Conservation (phyloP, 352 stramenopile species). For the Globisporangium acanthophoron region DNA sequence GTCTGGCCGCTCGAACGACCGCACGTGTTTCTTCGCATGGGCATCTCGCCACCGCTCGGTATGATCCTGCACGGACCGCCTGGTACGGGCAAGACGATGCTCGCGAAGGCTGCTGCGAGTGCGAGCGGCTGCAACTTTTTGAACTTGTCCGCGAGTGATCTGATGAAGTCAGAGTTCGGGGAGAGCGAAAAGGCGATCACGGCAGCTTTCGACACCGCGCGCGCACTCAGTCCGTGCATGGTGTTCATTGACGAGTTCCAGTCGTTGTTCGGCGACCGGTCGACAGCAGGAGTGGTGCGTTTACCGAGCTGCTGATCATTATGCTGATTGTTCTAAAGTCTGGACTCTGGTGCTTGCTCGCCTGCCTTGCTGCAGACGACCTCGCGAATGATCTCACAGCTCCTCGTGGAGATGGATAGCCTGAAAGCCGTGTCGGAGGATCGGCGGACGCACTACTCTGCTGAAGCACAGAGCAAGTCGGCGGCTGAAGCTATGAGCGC, state of each 20-base stretch:
- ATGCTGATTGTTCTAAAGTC: too few species aligned
- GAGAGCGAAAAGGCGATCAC: constrained; percentile 83
- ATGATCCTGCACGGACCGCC: constrained; percentile 78
- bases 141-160: constrained; percentile 65
- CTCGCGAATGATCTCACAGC: constrained; percentile 80
- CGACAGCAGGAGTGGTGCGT: constrained; percentile 53
- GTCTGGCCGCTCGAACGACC: constrained; percentile 82
- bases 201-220: constrained; percentile 61
- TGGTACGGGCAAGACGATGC: constrained; percentile 84
- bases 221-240: constrained; percentile 74
- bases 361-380: constrained; percentile 35
- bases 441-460: not conserved
- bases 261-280: constrained; percentile 75
- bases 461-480: not conserved
- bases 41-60: constrained; percentile 67
- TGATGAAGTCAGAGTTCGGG: constrained; percentile 79
- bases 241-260: constrained; percentile 89
- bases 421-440: constrained; percentile 54
- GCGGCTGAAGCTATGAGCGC: constrained; percentile 8
- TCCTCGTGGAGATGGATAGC: constrained; percentile 78
- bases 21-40: constrained; percentile 74
- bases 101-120: constrained; percentile 73
- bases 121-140: constrained; percentile 84
- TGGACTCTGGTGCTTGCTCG: too few species aligned
- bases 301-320: too few species aligned